Evolutionary conservation across 1,139 yeast genomes (phyloP).

Genomic region (Debaryomyces udenii): DNA sequence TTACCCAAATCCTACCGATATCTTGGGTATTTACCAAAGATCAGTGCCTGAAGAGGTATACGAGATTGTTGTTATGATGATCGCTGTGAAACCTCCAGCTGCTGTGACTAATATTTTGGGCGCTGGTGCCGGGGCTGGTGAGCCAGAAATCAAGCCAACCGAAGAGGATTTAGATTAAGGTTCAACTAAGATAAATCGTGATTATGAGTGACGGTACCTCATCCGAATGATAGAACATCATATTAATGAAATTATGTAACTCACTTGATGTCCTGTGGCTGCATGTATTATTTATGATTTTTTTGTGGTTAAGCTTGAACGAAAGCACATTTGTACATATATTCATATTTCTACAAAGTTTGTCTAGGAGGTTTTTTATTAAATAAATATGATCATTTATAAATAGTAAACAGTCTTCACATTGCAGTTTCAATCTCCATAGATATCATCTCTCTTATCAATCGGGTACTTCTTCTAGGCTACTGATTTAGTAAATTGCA

Average conservation of each 20-base stretch:
- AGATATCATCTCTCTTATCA: too few species aligned
- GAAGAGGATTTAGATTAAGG: constrained; percentile 45
- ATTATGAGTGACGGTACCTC: background rate
- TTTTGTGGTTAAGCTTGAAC: constrained; percentile 3
- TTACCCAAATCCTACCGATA: constrained; percentile 92
- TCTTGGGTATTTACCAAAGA: constrained; percentile 86
- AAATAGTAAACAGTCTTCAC: background rate
- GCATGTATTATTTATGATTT: constrained; percentile 7
- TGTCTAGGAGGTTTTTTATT: constrained; percentile 1
- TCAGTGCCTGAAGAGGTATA: constrained; percentile 80
- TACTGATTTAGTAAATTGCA: too few species aligned
- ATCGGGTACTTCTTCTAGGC: too few species aligned
- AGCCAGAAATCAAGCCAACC: constrained; percentile 32
- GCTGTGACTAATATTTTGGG: constrained; percentile 72
- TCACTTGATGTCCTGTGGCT: constrained; percentile 1
- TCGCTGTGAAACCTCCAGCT: constrained; percentile 86
- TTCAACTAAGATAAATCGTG: background rate
- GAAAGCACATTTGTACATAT: constrained; percentile 8
- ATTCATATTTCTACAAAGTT: constrained; percentile 3
- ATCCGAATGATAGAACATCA: background rate
- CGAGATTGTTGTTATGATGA: constrained; percentile 83
- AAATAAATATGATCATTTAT: constrained; percentile 5
- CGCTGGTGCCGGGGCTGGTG: constrained; percentile 26
- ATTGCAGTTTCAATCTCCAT: background rate
- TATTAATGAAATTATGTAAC: constrained; percentile 9